Conservation (phyloP, 495 filamentous ascomycete species). For the Darksidea phi region DNA sequence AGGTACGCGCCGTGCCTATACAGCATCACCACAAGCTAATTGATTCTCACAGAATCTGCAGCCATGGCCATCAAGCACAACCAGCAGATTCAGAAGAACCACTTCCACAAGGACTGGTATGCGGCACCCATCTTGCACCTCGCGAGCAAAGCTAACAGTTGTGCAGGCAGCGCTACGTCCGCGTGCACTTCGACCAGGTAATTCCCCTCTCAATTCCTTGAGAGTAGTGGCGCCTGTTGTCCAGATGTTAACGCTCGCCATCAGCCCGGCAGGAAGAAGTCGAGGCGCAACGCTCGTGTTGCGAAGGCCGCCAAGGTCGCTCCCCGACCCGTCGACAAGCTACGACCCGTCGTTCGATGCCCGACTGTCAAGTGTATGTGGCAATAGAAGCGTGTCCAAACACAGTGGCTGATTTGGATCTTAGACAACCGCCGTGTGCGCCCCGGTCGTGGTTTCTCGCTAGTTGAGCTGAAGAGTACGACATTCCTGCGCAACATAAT, state of each 20-base stretch:
- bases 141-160: conserved; percentile 8
- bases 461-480: conserved; percentile 82
- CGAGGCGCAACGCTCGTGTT: conserved; percentile 82
- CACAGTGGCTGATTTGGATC: conserved; percentile 1
- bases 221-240: conserved; percentile 48
- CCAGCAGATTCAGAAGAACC: conserved; percentile 97
- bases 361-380: conserved; percentile 73
- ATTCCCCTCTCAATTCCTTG: conserved; percentile 46
- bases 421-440: conserved; percentile 85
- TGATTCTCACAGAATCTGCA: conserved; percentile 1
- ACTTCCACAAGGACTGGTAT: conserved; percentile 99
- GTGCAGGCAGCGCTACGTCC: conserved; percentile 77
- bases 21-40: neutral
- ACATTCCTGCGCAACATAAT: neutral
- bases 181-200: conserved; percentile 99
- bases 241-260: conserved; percentile 42
- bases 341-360: conserved; percentile 93
- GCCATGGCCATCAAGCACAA: conserved; percentile 90
- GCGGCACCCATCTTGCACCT: neutral
- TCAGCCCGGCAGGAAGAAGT: conserved; percentile 92
- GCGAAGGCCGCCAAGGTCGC: conserved; percentile 90
- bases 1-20: conserved; percentile 1
- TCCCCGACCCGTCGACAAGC: conserved; percentile 94
- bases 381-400: neutral
- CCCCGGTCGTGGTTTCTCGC: conserved; percentile 93